Evolutionary conservation across 805 yeast genomes (phyloP).

Genomic region (Saturnispora mendoncae): DNA sequence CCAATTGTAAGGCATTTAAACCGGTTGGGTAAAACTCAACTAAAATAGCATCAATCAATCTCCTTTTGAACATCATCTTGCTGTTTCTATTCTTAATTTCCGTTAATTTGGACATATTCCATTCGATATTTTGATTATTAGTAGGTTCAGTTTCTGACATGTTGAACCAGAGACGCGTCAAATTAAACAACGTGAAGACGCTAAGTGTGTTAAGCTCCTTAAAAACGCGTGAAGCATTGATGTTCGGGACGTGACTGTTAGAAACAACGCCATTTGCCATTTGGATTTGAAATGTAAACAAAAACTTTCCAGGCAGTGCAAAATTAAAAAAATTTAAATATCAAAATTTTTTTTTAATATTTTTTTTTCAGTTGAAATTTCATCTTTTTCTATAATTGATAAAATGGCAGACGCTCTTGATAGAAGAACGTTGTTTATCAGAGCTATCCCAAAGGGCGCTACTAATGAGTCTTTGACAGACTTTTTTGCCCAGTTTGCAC

Average conservation of each 20-base stretch:
- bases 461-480: constrained; percentile 75
- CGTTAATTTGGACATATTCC: background rate
- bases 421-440: constrained; percentile 68
- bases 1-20: constrained; percentile 52
- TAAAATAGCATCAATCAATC: constrained; percentile 37
- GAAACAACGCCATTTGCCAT: constrained; percentile 24
- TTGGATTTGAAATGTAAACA: constrained; percentile 6
- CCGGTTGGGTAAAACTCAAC: constrained; percentile 48
- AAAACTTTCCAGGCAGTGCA: constrained; percentile 4
- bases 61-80: constrained; percentile 20
- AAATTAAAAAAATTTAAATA: background rate
- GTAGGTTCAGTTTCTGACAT: constrained; percentile 25
- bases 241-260: constrained; percentile 28
- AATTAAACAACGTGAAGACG: constrained; percentile 24
- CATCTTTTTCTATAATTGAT: background rate
- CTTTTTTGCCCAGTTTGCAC: constrained; percentile 85
- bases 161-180: constrained; percentile 28
- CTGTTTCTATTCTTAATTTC: background rate
- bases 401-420: constrained; percentile 30
- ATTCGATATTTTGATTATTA: constrained; percentile 8
- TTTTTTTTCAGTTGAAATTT: constrained; percentile 1
- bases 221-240: constrained; percentile 17
- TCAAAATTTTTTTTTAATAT: constrained; percentile 8
- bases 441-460: constrained; percentile 74
- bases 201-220: constrained; percentile 23